Evolutionary conservation across 768 basidiomycete genomes (phyloP).

Genomic region (Trametes coccinea): DNA sequence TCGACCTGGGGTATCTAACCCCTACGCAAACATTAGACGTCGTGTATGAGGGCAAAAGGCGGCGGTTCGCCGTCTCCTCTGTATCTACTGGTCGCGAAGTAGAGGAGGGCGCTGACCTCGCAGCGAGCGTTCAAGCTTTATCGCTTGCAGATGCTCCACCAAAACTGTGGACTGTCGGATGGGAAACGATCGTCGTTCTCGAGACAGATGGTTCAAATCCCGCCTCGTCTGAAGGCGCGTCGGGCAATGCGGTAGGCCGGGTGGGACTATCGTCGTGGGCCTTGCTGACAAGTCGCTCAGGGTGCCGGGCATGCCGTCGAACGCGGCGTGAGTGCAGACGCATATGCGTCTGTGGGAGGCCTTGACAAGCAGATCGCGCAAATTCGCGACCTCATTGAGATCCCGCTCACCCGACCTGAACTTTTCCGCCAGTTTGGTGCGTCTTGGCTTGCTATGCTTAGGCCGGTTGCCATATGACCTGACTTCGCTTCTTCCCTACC

Average conservation of each 20-base stretch:
- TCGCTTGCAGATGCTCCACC: constrained; percentile 40
- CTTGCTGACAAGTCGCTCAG: constrained; percentile 26
- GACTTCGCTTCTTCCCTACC: background rate
- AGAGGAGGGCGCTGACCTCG: constrained; percentile 13
- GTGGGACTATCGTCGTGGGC: background rate
- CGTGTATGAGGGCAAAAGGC: constrained; percentile 58
- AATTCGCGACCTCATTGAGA: constrained; percentile 83
- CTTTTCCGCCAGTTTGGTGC: constrained; percentile 74
- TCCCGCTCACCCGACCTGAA: constrained; percentile 81
- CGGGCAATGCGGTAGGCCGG: constrained; percentile 15
- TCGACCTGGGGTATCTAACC: constrained; percentile 71
- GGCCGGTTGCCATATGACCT: constrained; percentile 5
- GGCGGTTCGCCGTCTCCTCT: constrained; percentile 56
- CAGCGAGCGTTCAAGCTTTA: constrained; percentile 40
- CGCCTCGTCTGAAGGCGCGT: constrained; percentile 16
- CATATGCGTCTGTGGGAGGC: constrained; percentile 87
- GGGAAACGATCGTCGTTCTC: constrained; percentile 64
- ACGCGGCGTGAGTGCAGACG: constrained; percentile 46
- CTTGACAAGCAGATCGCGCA: constrained; percentile 83
- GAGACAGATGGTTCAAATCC: constrained; percentile 30
- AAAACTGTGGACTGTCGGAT: constrained; percentile 61
- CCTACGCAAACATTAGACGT: constrained; percentile 61
- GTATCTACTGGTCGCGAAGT: constrained; percentile 36
- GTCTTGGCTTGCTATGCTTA: constrained; percentile 9
- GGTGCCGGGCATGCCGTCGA: constrained; percentile 47